Conservation (phyloP, 2,329 filamentous ascomycete species). For the Trichoderma aggressivum region DNA sequence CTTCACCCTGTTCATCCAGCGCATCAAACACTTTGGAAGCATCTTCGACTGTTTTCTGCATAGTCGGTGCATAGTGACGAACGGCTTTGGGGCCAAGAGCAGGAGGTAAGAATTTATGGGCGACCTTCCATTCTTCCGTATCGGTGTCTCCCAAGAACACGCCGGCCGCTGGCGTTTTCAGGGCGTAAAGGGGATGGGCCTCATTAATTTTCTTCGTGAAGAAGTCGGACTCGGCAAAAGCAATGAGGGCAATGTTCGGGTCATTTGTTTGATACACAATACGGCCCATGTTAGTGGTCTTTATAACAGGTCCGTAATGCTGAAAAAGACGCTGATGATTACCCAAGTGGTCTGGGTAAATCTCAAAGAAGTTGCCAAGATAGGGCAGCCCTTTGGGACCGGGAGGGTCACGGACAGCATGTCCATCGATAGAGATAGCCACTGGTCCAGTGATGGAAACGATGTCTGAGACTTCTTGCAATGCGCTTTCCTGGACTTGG, state of each 20-base stretch:
- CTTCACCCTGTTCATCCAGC: slow-evolving; percentile 46
- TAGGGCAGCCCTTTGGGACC: slow-evolving; percentile 47
- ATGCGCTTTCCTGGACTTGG: background rate
- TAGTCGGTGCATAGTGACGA: slow-evolving; percentile 56
- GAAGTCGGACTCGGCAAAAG: slow-evolving; percentile 48
- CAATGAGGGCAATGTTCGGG: slow-evolving; percentile 43
- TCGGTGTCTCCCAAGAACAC: slow-evolving; percentile 51
- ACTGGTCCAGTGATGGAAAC: slow-evolving; percentile 33
- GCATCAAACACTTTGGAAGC: slow-evolving; percentile 49
- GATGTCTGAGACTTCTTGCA: slow-evolving; percentile 32
- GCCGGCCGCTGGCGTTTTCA: slow-evolving; percentile 42
- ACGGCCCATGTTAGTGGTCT: slow-evolving; percentile 50
- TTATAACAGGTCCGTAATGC: slow-evolving; percentile 50
- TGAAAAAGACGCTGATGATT: slow-evolving; percentile 55
- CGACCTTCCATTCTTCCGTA: slow-evolving; percentile 46
- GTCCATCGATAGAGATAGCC: slow-evolving; percentile 47
- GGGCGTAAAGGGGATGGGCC: slow-evolving; percentile 44
- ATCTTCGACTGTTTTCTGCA: slow-evolving; percentile 53
- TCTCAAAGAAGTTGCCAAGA: slow-evolving; percentile 53
- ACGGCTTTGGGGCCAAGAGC: slow-evolving; percentile 58
- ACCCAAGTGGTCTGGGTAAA: slow-evolving; percentile 56
- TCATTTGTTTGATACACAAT: slow-evolving; percentile 50
- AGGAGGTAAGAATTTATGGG: slow-evolving; percentile 61
- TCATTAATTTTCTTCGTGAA: slow-evolving; percentile 53
- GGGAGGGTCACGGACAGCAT: slow-evolving; percentile 47